phyloP scores from a whole-genome alignment of 1,284 basidiomycete genomes.

The Malassezia sympodialis region DNA sequence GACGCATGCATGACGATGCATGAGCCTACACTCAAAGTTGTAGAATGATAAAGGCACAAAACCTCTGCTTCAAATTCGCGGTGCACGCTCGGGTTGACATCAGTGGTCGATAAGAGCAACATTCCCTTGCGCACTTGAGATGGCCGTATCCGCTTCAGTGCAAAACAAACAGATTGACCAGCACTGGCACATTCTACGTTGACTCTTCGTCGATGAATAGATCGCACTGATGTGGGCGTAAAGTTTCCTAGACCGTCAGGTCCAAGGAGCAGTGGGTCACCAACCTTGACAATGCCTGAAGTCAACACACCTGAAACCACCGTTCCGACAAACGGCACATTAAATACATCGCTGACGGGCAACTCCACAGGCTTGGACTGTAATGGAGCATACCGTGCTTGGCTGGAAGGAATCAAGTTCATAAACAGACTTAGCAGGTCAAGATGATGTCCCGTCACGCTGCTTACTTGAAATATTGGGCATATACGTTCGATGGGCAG shows the following conservation, averaged over 20 bases:
- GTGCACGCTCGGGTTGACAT: constrained; percentile 26
- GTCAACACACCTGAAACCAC: constrained; percentile 83
- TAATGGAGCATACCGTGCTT: constrained; percentile 49
- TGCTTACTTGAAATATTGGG: constrained; percentile 85
- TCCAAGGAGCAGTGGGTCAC: constrained; percentile 70
- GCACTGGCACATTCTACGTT: constrained; percentile 71
- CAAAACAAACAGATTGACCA: constrained; percentile 86
- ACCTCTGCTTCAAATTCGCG: constrained; percentile 45
- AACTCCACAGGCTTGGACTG: constrained; percentile 66
- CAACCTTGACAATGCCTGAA: constrained; percentile 33
- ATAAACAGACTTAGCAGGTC: constrained; percentile 53
- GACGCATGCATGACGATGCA: constrained; percentile 46
- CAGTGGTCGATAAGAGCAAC: constrained; percentile 54
- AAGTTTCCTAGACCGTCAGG: constrained; percentile 90
- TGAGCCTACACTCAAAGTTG: constrained; percentile 38
- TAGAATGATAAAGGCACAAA: constrained; percentile 44
- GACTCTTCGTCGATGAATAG: constrained; percentile 86
- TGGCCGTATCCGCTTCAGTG: constrained; percentile 76
- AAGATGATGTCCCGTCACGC: constrained; percentile 86
- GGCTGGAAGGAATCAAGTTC: constrained; percentile 44
- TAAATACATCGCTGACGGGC: constrained; percentile 51
- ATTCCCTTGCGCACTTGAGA: constrained; percentile 73
- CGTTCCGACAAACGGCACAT: constrained; percentile 86
- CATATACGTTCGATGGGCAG: constrained; percentile 56
- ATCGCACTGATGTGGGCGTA: constrained; percentile 68